These are phyloP conservation scores for Neonectria coccinea DNA, from an alignment of 2,329 filamentous ascomycete species.

Conservation along the genomic window DNA sequence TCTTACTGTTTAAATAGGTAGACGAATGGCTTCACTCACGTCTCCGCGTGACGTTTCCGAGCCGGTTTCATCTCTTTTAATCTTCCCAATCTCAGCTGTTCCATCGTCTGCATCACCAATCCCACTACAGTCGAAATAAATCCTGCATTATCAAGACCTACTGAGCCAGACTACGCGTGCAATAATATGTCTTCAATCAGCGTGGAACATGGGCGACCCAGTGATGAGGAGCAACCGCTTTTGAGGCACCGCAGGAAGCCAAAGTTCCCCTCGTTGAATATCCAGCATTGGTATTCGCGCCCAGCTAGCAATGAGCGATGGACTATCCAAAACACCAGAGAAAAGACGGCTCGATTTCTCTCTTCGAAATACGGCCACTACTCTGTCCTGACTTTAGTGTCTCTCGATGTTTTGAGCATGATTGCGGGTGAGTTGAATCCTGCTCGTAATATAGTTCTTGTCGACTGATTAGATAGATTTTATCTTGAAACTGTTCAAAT, in stretches of 20 bases:
- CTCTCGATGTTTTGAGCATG: conserved; percentile 30
- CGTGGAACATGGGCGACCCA: neutral
- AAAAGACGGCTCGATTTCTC: conserved; percentile 18
- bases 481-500: conserved; percentile 27
- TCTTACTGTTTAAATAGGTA: neutral
- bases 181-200: conserved; percentile 18
- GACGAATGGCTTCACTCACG: neutral
- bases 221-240: conserved; percentile 27
- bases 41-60: neutral
- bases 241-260: conserved; percentile 4
- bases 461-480: conserved; percentile 19
- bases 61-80: neutral
- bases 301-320: neutral
- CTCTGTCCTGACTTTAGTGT: conserved; percentile 25
- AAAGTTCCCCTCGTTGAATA: conserved; percentile 17
- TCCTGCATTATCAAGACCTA: no score
- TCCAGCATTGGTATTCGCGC: conserved; percentile 23
- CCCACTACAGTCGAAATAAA: conserved; percentile 30
- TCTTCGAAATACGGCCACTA: conserved; percentile 29
- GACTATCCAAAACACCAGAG: conserved; percentile 11
- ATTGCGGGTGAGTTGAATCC: conserved; percentile 22
- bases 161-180: neutral
- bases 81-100: neutral
- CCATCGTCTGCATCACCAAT: neutral
- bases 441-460: no score